A percentile compares a stretch with the other conserved stretches of the same genome.
Evolutionary conservation across 176 grass and related monocot species (phyloP).

Genomic region (Pontederia paniculata): DNA sequence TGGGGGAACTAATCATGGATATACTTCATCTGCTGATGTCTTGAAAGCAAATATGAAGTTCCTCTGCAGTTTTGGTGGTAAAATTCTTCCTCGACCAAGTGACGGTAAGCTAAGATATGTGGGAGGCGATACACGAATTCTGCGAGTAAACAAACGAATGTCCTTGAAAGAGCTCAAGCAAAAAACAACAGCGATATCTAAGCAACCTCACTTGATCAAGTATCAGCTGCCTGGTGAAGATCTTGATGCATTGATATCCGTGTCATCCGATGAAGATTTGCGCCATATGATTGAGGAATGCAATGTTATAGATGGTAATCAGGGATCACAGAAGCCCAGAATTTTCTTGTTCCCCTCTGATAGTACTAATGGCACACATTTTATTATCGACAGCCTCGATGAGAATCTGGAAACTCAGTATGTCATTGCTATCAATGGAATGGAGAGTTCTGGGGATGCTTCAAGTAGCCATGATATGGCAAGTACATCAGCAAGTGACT

Average conservation of each 20-base stretch:
- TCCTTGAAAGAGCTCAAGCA: slow-evolving; percentile 52
- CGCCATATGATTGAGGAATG: slow-evolving; percentile 82
- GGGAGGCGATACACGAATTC: slow-evolving; percentile 54
- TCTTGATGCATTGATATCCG: slow-evolving; percentile 68
- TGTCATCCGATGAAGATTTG: slow-evolving; percentile 68
- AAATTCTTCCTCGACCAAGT: slow-evolving; percentile 68
- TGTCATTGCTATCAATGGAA: slow-evolving; percentile 56
- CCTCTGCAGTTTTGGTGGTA: slow-evolving; percentile 72
- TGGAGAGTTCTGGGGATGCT: slow-evolving; percentile 14
- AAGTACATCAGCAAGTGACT: slow-evolving; percentile 24
- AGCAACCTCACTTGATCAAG: slow-evolving; percentile 43
- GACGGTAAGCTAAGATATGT: slow-evolving; percentile 77
- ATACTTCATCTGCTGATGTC: slow-evolving; percentile 15
- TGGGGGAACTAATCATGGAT: slow-evolving; percentile 19
- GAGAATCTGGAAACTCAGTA: slow-evolving; percentile 45
- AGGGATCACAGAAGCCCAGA: slow-evolving; percentile 36
- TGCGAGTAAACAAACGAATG: slow-evolving; percentile 42
- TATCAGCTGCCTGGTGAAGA: slow-evolving; percentile 80
- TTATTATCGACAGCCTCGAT: slow-evolving; percentile 15
- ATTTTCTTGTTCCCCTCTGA: slow-evolving; percentile 70
- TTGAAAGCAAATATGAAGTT: slow-evolving; percentile 45
- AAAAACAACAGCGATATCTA: slow-evolving; percentile 36
- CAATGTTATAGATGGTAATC: slow-evolving; percentile 18
- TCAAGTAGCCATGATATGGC: slow-evolving; percentile 12
- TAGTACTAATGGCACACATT: slow-evolving; percentile 27